Percentiles rank a stretch among this genome's conserved stretches.
Conservation (phyloP, 2,329 filamentous ascomycete species). For the Furcasterigmium furcatum region DNA sequence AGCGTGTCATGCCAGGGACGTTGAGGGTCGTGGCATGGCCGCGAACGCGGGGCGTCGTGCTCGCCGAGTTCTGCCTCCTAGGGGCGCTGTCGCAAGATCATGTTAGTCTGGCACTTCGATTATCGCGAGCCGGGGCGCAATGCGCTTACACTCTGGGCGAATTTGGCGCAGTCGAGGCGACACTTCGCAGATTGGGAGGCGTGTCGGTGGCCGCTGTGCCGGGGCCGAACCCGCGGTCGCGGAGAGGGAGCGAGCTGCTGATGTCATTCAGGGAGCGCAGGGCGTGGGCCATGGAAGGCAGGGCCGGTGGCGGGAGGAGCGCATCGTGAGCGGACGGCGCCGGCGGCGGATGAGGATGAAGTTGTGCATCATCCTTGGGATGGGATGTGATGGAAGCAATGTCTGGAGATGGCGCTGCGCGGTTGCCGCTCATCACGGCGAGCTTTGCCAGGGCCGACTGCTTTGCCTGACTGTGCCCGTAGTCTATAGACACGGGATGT, state of each 20-base stretch:
- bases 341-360: slow-evolving; percentile 14
- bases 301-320: slow-evolving; percentile 22
- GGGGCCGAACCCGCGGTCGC: slow-evolving; percentile 16
- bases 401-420: slow-evolving; percentile 25
- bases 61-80: slow-evolving; percentile 69
- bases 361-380: slow-evolving; percentile 19
- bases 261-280: slow-evolving; percentile 39
- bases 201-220: slow-evolving; percentile 33
- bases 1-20: slow-evolving; percentile 94
- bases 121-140: no score
- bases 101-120: slow-evolving; percentile 15
- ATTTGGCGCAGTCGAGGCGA: slow-evolving; percentile 54
- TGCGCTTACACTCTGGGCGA: slow-evolving; percentile 56
- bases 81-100: slow-evolving; percentile 50
- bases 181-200: slow-evolving; percentile 53
- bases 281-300: slow-evolving; percentile 36
- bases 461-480: slow-evolving; percentile 27
- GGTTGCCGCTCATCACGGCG: slow-evolving; percentile 36
- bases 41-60: slow-evolving; percentile 72
- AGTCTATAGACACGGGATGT: slow-evolving; percentile 13
- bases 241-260: slow-evolving; percentile 23
- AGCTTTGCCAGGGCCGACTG: slow-evolving; percentile 39
- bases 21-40: slow-evolving; percentile 91
- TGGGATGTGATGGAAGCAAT: slow-evolving; percentile 24
- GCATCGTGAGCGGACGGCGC: slow-evolving; percentile 16